Base-by-base conservation (phyloP, 2,329 filamentous ascomycete species). In the Fusarium sp. region DNA sequence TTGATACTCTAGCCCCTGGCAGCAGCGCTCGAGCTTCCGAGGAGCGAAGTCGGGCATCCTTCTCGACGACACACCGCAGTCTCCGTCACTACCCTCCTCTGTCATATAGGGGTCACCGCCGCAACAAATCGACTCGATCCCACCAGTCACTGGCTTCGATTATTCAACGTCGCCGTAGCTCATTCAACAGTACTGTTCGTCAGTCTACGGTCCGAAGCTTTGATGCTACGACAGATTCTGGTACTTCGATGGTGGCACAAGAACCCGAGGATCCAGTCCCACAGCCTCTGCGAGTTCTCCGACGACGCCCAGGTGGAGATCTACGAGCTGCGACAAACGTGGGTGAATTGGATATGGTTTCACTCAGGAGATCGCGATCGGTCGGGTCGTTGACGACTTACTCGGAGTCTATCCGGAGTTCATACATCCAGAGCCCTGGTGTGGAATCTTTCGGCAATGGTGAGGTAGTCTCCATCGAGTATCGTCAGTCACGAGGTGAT, bases 221-320 rank as follows among this genome's bases (percentile, higher is more conserved):
- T 58, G 87, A 90, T 74, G 88, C 87, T 6, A 75, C 73, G 4
- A 88, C 73, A 7, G 83, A 83, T 44, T 88, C 87, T 0, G 85
- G 81, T 38, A 78, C 72, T 5, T 89, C 87, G 2, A 80, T 84
- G 6, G 83, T 82, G 4, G 75, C 81, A 4, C 83, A 83, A 0
- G 82, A 82, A 6, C 80, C 68, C 6, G 74, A 65, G 57, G 64
- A 69, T 8, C 55, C 83, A 2, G 77, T 84, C 51, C 83, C 86
- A 1, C 80, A 81, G 18, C 87, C 88, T n/a, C 79, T 87, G 6
- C 86, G 89, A 46, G 83, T 90, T 42, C 83, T 96, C 66, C 86
- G 92, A 65, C 84, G 92, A 75, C 85, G 90, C 13, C 92, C 91
- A 6, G 92, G 92, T 51, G 91, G 92, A 33, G 89, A 95, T 76